Conservation (phyloP, 2,329 filamentous ascomycete species). For the Xylariaceae sp. region DNA sequence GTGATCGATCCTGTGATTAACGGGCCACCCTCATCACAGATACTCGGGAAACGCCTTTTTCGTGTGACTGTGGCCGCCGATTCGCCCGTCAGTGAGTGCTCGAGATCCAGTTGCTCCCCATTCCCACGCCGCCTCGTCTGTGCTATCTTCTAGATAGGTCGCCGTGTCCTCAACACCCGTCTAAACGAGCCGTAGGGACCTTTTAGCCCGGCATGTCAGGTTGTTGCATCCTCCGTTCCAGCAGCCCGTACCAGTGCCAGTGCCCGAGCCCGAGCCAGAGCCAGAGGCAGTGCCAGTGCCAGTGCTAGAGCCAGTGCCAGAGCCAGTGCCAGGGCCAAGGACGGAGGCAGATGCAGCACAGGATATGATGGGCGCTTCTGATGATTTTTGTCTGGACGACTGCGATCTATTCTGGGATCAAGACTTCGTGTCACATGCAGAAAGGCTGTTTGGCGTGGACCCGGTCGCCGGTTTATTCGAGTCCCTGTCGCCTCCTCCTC, state of each 20-base stretch:
- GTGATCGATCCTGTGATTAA: too few relatives aligned
- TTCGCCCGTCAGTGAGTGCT: constrained; percentile 32
- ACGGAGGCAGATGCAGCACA: too few relatives aligned
- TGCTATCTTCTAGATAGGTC: too few relatives aligned
- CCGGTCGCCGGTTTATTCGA: too few relatives aligned
- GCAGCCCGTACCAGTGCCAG: too few relatives aligned
- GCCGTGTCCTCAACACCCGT: too few relatives aligned
- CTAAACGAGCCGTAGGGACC: constrained; percentile 7
- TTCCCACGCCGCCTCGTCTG: too few relatives aligned
- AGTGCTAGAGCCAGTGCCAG: not conserved
- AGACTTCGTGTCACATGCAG: constrained; percentile 4
- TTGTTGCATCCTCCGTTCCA: constrained; percentile 2
- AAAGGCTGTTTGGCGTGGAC: constrained; percentile 6
- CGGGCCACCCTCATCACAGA: constrained; percentile 19
- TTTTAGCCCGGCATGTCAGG: constrained; percentile 12
- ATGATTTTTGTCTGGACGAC: constrained; percentile 7
- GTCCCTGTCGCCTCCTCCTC: too few relatives aligned
- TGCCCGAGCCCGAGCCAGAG: too few relatives aligned
- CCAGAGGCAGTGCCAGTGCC: too few relatives aligned
- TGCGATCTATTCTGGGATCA: constrained; percentile 11
- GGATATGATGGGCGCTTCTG: constrained; percentile 1
- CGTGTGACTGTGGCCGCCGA: constrained; percentile 26
- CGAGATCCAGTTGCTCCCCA: constrained; percentile 6
- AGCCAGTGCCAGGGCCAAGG: not conserved
- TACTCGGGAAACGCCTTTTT: constrained; percentile 31